Evolutionary conservation across 805 yeast genomes (phyloP).

Genomic region (Candida ipomoeae): DNA sequence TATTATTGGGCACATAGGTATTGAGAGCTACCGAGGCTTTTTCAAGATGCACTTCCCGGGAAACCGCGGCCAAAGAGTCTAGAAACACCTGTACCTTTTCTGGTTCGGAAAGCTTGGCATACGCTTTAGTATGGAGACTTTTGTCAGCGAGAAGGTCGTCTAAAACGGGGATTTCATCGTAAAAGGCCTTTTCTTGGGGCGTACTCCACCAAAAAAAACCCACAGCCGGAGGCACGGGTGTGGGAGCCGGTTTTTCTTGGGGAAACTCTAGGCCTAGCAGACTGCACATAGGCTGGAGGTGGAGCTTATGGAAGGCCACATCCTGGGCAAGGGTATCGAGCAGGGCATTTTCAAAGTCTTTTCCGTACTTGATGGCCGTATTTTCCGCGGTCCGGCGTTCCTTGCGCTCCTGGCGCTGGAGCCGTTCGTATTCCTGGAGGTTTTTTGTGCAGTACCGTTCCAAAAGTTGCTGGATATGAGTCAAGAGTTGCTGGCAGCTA

Average conservation of each 20-base stretch:
- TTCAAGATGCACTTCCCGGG: slow-evolving; percentile 49
- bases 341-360: neutral
- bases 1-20: slow-evolving; percentile 54
- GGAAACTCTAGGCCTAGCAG: slow-evolving; percentile 8
- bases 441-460: slow-evolving; percentile 2
- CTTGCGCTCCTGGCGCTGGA: neutral
- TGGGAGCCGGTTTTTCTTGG: slow-evolving; percentile 20
- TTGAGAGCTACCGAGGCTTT: slow-evolving; percentile 46
- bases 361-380: slow-evolving; percentile 1
- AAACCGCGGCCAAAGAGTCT: slow-evolving; percentile 37
- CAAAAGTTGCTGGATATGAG: slow-evolving; percentile 1
- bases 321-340: slow-evolving; percentile 7
- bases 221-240: neutral
- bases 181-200: slow-evolving; percentile 61
- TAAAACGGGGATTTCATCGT: slow-evolving; percentile 49
- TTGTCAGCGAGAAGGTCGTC: slow-evolving; percentile 26
- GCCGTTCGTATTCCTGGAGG: neutral
- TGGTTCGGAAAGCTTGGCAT: slow-evolving; percentile 24
- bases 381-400: neutral
- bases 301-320: slow-evolving; percentile 2
- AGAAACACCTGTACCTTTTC: slow-evolving; percentile 44
- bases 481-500: neutral
- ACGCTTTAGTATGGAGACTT: neutral
- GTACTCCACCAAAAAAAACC: slow-evolving; percentile 51
- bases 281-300: slow-evolving; percentile 11